Base-by-base conservation (phyloP, 2,329 filamentous ascomycete species). In the Juglanconis oblonga region DNA sequence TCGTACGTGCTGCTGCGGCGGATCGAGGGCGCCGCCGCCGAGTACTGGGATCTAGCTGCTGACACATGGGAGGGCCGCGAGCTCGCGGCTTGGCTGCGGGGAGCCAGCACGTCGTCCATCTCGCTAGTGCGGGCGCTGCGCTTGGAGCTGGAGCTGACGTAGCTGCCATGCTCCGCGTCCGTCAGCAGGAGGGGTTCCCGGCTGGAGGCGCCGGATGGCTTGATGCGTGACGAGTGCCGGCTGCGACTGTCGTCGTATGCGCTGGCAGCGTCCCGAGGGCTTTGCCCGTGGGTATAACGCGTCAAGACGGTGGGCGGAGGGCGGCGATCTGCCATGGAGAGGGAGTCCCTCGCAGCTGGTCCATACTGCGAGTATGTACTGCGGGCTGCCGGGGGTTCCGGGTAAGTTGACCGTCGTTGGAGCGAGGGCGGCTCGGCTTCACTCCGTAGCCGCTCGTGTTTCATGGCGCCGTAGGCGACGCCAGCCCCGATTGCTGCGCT, bases 391-490 rank as follows among this genome's bases (percentile, higher is more conserved):
- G 70, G 71, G 24, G 69, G 67, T 17, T 76, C 76, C 33, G 79
- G 77, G 62, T 73, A 80, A n/a, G 79, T 81, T 11, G 77, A 73
- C 29, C 78, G 76, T 52, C 80, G 76, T 31, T 74, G 70, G 53
- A 80, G 73, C 11, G 67, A 50, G 5, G 77, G 76, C 24, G 68
- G 67, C 10, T 80, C 77, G 53, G 74, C 74, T 17, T 76, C 76
- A 53, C 80, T 76, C 31, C 69, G 74, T 6, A 73, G 72, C 6
- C 73, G 73, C 13, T 89, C 87, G 17, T 47, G 44, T 65, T 83
- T 86, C 64, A 86, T 81, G 77, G 92, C 87, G 29, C 86, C 87
- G 73, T 95, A 96, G 9, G 90, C 79, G 29, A 84, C 63, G n/a
- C 77, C 78, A 31, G 77, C 79, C 13, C 77, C 88, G 45, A 90